These are phyloP conservation scores for Trichophyton equinum DNA, from an alignment of 2,329 filamentous ascomycete genomes.

Conservation along the genomic window DNA sequence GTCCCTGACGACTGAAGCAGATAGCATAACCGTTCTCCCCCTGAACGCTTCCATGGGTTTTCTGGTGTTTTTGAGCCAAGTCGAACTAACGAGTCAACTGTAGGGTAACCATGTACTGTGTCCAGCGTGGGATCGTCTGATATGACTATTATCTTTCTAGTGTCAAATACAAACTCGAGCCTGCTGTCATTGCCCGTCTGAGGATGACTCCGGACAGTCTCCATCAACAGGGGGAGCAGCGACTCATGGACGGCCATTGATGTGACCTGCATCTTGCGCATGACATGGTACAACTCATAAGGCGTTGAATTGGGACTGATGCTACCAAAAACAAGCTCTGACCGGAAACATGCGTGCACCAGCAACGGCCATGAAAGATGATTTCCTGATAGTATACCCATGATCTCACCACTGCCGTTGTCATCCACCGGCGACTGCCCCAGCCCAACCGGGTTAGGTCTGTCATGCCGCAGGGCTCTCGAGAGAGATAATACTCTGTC, in stretches of 20 bases:
- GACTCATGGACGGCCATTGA: slow-evolving; percentile 11
- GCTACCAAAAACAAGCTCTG: slow-evolving; percentile 10
- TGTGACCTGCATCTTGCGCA: slow-evolving; percentile 12
- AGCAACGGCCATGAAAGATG: slow-evolving; percentile 10
- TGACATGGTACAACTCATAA: slow-evolving; percentile 11
- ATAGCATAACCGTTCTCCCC: slow-evolving; percentile 9
- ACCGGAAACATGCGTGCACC: slow-evolving; percentile 10
- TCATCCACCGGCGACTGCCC: slow-evolving; percentile 7
- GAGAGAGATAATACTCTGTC: slow-evolving; percentile 7
- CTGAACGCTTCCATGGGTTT: slow-evolving; percentile 1
- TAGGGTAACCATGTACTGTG: slow-evolving; percentile 8
- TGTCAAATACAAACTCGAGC: slow-evolving; percentile 6
- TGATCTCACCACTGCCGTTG: slow-evolving; percentile 9
- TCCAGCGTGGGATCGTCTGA: slow-evolving; percentile 9
- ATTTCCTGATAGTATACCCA: slow-evolving; percentile 10
- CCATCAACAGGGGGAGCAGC: slow-evolving; percentile 8
- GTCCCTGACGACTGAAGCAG: slow-evolving; percentile 11
- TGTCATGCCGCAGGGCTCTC: slow-evolving; percentile 9
- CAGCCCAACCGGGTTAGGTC: slow-evolving; percentile 8
- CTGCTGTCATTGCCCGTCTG: slow-evolving; percentile 2
- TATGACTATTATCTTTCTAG: slow-evolving; percentile 10
- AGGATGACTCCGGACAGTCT: slow-evolving; percentile 3
- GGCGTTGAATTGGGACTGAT: slow-evolving; percentile 11
- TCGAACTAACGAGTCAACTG: slow-evolving; percentile 7
- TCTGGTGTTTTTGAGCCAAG: slow-evolving; percentile 7